Evolutionary conservation across 164 flowering plant species (phyloP).

Genomic region (Annona cherimola): DNA sequence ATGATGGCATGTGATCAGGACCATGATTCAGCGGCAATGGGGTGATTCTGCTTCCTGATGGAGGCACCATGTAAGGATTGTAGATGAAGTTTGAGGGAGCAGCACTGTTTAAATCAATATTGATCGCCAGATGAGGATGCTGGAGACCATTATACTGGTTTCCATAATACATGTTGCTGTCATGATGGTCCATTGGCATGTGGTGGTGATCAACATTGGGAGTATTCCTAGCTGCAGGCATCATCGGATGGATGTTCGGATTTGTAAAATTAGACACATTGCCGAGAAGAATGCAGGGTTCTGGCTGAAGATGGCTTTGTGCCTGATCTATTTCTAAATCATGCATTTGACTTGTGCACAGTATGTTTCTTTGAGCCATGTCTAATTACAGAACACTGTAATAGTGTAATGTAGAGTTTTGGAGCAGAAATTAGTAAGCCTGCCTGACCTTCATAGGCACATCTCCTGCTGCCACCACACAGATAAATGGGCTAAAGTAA

Average conservation of each 20-base stretch:
- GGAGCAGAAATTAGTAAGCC: neutral
- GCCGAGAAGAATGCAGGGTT: constrained; percentile 40
- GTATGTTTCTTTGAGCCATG: constrained; percentile 62
- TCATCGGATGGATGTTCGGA: constrained; percentile 31
- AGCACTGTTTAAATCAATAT: constrained; percentile 32
- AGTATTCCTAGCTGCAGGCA: constrained; percentile 42
- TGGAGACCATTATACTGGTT: constrained; percentile 43
- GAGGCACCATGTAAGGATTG: constrained; percentile 41
- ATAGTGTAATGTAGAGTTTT: neutral
- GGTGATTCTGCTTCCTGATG: constrained; percentile 32
- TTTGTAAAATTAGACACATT: constrained; percentile 33
- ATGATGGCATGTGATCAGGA: constrained; percentile 41
- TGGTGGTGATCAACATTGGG: constrained; percentile 33
- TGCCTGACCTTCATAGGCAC: neutral
- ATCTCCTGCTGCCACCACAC: neutral
- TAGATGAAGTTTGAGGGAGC: constrained; percentile 31
- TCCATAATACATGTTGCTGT: constrained; percentile 36
- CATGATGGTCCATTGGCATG: constrained; percentile 38
- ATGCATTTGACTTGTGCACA: constrained; percentile 37
- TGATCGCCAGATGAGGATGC: constrained; percentile 38
- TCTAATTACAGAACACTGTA: neutral
- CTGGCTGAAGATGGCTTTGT: constrained; percentile 38
- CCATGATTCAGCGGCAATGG: constrained; percentile 38
- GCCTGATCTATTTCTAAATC: constrained; percentile 46
- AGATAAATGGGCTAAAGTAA: neutral